Evolutionary conservation across 2,329 filamentous ascomycete genomes (phyloP).

Genomic region (Botrytis medusae): DNA sequence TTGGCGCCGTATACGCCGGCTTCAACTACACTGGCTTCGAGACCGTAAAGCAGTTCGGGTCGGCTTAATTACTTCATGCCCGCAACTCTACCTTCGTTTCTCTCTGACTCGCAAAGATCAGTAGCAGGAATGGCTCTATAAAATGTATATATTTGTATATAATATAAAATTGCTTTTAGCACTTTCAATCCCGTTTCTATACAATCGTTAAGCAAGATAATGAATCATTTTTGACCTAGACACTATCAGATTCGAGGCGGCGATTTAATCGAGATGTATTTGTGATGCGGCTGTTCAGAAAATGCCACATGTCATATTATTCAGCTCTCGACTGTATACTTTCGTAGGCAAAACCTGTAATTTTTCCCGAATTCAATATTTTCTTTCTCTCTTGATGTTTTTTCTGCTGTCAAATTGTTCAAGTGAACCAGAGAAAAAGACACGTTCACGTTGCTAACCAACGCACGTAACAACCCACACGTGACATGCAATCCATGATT

Average conservation of each 20-base stretch:
- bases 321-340: not conserved
- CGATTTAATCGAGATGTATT: not conserved
- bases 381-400: not conserved
- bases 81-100: not conserved
- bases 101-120: not conserved
- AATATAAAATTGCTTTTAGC: not conserved
- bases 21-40: not conserved
- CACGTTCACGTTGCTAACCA: not conserved
- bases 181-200: not conserved
- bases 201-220: not conserved
- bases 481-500: not conserved
- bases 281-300: not conserved
- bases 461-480: not conserved
- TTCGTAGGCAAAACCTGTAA: not conserved
- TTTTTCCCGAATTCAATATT: not conserved
- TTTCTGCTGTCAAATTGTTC: not conserved
- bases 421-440: not conserved
- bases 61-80: not conserved
- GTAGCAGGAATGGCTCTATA: not conserved
- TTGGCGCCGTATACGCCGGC: not conserved
- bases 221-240: not conserved
- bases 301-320: accelerated
- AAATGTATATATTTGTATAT: not conserved
- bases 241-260: not conserved
- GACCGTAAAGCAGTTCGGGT: not conserved